phyloP scores from a whole-genome alignment of 1,284 basidiomycete genomes.

The Ganoderma resinaceum region DNA sequence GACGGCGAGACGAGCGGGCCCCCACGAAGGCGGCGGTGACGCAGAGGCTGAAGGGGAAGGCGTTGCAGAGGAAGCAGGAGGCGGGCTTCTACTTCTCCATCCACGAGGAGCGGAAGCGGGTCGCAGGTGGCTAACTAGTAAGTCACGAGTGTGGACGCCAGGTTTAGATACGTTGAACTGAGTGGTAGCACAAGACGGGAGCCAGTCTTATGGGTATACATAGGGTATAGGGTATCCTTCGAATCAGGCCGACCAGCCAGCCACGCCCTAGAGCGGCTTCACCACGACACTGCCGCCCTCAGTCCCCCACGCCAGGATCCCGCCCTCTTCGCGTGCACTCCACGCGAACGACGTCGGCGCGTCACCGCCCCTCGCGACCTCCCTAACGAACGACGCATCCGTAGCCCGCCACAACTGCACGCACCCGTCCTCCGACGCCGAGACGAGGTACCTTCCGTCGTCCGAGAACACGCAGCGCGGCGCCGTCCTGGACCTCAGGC shows the following conservation, averaged over 20 bases:
- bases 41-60: slow-evolving; percentile 16
- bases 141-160: too few species aligned
- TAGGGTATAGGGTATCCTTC: not conserved
- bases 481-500: not conserved
- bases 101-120: slow-evolving; percentile 1
- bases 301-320: not conserved
- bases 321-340: not conserved
- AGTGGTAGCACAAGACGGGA: not conserved
- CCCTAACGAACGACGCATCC: not conserved
- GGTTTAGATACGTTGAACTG: not conserved
- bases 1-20: slow-evolving; percentile 1
- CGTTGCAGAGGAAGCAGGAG: slow-evolving; percentile 15
- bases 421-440: not conserved
- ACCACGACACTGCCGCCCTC: not conserved
- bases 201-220: not conserved
- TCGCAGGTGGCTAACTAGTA: not conserved
- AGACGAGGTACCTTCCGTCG: not conserved
- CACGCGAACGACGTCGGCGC: not conserved
- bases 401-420: not conserved
- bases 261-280: not conserved
- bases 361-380: not conserved
- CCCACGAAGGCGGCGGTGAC: slow-evolving; percentile 8
- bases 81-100: slow-evolving; percentile 8
- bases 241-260: not conserved
- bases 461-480: slow-evolving; percentile 2